Base-by-base conservation (phyloP, 768 basidiomycete species). In the Lentinula lateritia region DNA sequence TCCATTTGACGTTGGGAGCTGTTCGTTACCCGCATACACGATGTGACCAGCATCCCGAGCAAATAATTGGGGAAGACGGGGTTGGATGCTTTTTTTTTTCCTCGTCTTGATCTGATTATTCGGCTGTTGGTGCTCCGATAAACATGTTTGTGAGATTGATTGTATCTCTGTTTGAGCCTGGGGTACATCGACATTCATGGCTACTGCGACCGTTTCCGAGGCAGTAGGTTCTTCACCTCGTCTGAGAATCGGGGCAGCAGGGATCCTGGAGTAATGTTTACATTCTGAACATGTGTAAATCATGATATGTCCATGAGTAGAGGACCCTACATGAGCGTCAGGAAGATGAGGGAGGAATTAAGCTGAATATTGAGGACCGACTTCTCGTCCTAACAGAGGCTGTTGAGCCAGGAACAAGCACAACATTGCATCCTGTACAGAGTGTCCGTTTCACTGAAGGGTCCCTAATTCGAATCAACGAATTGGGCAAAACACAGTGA, bases 361-460 rank as follows among this genome's bases (percentile, higher is more conserved):
- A 43, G 60, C 6, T 57, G 56, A 6, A 6, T 41, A 41, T 56
- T n/a, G 2, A 10, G 66, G 20, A n/a, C 85, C 34, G 60, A 90
- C 93, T 72, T 73, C 85, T 85, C 7, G 90, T 72, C 2, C 92
- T 84, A 23, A 91, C 80, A 0, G 76, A 78, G 0, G 84, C 82
- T 0, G 89, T 87, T 0, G 81, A 64, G 12, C 93, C 93, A 0
- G 91, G 87, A 1, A 93, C 66, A 4, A 94, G 76, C 7, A 87
- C 78, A 0, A 76, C 70, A 60, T 82, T 78, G 67, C 93, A 95
- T 1, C 77, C 76, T 69, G 82, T 85, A 74, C 93, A 95, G 6
- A 93, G 66, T 1, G 87, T 84, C 10, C 93, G 86, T 70, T 95
- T 95, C n/a, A 95, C 80, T 0, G 82, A 75, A 0, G 93, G 92